Conservation (phyloP, 768 basidiomycete genomes). For the Infundibulicybe gibba region DNA sequence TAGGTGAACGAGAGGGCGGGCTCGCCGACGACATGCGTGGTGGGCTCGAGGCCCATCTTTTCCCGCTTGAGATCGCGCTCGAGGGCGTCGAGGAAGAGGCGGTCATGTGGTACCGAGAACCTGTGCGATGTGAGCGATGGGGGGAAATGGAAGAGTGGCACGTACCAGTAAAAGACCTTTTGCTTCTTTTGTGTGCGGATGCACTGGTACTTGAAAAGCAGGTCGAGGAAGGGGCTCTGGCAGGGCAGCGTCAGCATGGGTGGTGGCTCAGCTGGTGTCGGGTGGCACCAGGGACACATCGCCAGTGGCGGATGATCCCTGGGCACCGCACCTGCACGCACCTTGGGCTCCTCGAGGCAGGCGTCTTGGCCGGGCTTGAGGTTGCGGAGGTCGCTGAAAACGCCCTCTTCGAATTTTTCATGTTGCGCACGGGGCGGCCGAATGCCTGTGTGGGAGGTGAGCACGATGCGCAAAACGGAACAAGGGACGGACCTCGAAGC, state of each 20-base stretch:
- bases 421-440: conserved; percentile 83
- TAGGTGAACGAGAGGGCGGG: conserved; percentile 88
- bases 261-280: conserved; percentile 4
- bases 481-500: conserved; percentile 67
- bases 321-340: conserved; percentile 21
- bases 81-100: conserved; percentile 93
- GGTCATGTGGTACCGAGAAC: conserved; percentile 97
- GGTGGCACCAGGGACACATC: neutral
- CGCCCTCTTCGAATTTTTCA: conserved; percentile 99
- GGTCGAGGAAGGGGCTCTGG: conserved; percentile 89
- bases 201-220: conserved; percentile 90
- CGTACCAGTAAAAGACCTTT: conserved; percentile 97
- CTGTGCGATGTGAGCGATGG: conserved; percentile 31
- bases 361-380: conserved; percentile 93
- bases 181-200: conserved; percentile 97
- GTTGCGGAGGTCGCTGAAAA: conserved; percentile 91
- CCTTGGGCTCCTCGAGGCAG: conserved; percentile 95
- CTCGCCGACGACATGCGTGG: conserved; percentile 69
- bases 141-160: conserved; percentile 8
- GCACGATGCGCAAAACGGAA: conserved; percentile 6
- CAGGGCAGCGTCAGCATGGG: conserved; percentile 37
- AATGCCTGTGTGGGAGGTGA: conserved; percentile 48
- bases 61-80: conserved; percentile 96
- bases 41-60: conserved; percentile 85
- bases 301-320: neutral